Percentiles rank a stretch among this genome's conserved stretches.
Evolutionary conservation across 345 rosid genomes (phyloP).

Genomic region (Diplotaxis tenuifolia): DNA sequence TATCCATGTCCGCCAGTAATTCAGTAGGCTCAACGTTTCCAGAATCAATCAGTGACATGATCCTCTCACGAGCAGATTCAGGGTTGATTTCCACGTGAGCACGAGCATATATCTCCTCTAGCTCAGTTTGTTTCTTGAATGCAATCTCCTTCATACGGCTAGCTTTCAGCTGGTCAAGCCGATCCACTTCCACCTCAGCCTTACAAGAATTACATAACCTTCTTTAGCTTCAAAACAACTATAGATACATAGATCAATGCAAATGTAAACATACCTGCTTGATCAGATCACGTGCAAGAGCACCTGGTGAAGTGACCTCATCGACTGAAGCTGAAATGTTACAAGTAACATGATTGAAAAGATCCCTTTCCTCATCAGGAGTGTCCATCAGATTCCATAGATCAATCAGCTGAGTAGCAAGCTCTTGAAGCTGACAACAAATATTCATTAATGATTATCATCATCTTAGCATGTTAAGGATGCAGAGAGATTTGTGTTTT

Average conservation of each 20-base stretch:
- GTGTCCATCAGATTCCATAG: conserved; percentile 99
- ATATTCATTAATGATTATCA: background rate
- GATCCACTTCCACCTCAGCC: conserved; percentile 94
- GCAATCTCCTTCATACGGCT: conserved; percentile 99
- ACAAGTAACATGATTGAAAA: conserved; percentile 85
- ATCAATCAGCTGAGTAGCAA: conserved; percentile 77
- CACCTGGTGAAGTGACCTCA: conserved; percentile 79
- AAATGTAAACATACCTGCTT: conserved; percentile 64
- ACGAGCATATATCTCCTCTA: conserved; percentile 77
- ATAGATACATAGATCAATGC: background rate
- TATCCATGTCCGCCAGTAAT: conserved; percentile 90
- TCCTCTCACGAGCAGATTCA: conserved; percentile 82
- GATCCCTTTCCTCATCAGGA: conserved; percentile 73
- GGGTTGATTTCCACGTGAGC: conserved; percentile 86
- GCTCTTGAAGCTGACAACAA: conserved; percentile 82
- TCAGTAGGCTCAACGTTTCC: conserved; percentile 92
- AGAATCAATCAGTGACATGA: conserved; percentile 77
- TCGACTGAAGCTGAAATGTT: conserved; percentile 83
- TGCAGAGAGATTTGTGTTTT: too few species aligned
- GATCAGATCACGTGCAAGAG: conserved; percentile 88
- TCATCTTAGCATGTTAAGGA: conserved; percentile 8
- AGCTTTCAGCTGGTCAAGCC: conserved; percentile 91
- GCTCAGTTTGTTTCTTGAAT: conserved; percentile 87
- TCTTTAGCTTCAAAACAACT: conserved; percentile 11
- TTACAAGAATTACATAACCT: conserved; percentile 29